Evolutionary conservation across 1,284 basidiomycete genomes (phyloP).

Genomic region (Wolfiporia cocos): DNA sequence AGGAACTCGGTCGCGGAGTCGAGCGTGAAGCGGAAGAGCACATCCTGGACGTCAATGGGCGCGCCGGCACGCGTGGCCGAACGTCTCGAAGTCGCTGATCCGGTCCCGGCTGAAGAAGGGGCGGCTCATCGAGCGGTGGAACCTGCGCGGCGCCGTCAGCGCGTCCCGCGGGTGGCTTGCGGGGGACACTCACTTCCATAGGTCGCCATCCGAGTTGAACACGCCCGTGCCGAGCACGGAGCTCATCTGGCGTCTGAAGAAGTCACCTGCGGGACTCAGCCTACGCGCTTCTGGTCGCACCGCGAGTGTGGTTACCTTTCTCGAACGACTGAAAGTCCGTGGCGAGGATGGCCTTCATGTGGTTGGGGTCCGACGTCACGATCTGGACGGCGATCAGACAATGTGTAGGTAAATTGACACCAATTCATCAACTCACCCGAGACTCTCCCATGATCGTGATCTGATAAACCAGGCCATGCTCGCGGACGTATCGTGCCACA

Average conservation of each 20-base stretch:
- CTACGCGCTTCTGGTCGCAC: neutral
- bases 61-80: slow-evolving; percentile 25
- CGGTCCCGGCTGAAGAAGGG: slow-evolving; percentile 48
- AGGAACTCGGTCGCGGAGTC: slow-evolving; percentile 35
- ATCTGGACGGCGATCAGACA: too few species aligned
- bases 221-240: slow-evolving; percentile 30
- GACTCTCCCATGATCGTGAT: too few species aligned
- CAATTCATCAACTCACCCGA: too few species aligned
- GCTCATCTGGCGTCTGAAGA: slow-evolving; percentile 15
- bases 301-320: slow-evolving; percentile 19
- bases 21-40: slow-evolving; percentile 30
- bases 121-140: slow-evolving; percentile 44
- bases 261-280: slow-evolving; percentile 9
- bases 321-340: slow-evolving; percentile 25
- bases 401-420: too few species aligned
- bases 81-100: slow-evolving; percentile 45
- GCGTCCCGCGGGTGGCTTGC: neutral
- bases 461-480: too few species aligned
- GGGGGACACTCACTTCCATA: slow-evolving; percentile 23
- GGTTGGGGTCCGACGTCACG: slow-evolving; percentile 24
- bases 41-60: slow-evolving; percentile 20
- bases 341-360: slow-evolving; percentile 27
- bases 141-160: slow-evolving; percentile 27
- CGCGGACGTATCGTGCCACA: too few species aligned
- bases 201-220: slow-evolving; percentile 32